Base-by-base conservation (phyloP, 2,329 filamentous ascomycete species). In the Xylaria sp. region DNA sequence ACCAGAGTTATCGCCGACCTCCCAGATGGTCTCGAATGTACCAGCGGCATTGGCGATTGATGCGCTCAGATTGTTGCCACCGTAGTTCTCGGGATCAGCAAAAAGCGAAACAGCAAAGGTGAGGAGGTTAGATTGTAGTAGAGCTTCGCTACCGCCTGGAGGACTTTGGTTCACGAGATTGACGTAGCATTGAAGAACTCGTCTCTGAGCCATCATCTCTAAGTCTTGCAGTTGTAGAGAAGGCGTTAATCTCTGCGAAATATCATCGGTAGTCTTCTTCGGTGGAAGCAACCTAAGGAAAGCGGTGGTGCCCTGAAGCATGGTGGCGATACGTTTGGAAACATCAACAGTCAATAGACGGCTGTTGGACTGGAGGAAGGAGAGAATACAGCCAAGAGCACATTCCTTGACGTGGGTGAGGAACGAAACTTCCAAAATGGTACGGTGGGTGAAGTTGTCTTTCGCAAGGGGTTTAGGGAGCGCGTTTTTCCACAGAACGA, bases 401-500 rank as follows among this genome's bases (percentile, higher is more conserved):
- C 93, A 97, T 75, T 99, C 94, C 68, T 94, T 83, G 16, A 99
- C 93, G 73, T 99, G 94, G 0, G 92, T 89, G 13, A 99, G 79
- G 70, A 97, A 99, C 44, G 91, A 96, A 2, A 93, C 86, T 72
- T 99, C 95, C 6, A 97, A 79, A 54, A 91, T 82, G 63, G 90
- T 93, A 56, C 92, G 85, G 63, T 93, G 87, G 0, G 88, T 85
- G 54, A 91, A 91, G 66, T 94, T 95, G 66, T 97, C 93, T 72
- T 92, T 95, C 39, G 91, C 88, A n/a, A 97, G 76, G 4, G 95
- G 93, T 70, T 95, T 96, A 0, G 95, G 93, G 9, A 99, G 80
- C 0, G 94, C 93, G 73, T 97, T 99, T 75, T 96, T 96, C 94
- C 94, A 99, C 5, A 99, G 79, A 7, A 99, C 78, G 58, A 99